Conservation (phyloP, 106 monocot species). For the Triglochin maritima region DNA sequence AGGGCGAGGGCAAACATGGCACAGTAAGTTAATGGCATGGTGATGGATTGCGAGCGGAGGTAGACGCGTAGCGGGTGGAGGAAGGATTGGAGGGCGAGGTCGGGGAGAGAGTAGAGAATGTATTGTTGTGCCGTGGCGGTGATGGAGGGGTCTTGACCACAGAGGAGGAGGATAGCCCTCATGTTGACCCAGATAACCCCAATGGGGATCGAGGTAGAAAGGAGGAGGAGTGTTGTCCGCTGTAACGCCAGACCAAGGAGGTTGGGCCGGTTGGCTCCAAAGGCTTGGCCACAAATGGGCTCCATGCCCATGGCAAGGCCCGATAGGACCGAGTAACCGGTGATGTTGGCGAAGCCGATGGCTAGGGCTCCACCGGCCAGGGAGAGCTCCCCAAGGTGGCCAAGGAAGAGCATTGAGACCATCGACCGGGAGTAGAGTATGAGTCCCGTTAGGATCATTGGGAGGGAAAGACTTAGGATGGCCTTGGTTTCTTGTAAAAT, state of each 20-base stretch:
- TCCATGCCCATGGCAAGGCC: constrained; percentile 97
- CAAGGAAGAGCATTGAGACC: constrained; percentile 90
- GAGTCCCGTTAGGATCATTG: constrained; percentile 76
- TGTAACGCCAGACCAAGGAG: constrained; percentile 6
- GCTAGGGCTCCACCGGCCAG: constrained; percentile 91
- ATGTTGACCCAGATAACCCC: constrained; percentile 6
- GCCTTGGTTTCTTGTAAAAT: constrained; percentile 7
- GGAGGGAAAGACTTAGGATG: constrained; percentile 37
- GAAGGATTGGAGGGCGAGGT: constrained; percentile 4
- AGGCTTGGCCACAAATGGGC: constrained; percentile 94
- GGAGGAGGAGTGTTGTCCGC: constrained; percentile 3
- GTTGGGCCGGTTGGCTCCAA: constrained; percentile 20
- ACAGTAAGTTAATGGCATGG: constrained; percentile 4
- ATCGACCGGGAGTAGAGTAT: constrained; percentile 84
- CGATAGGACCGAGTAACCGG: constrained; percentile 88
- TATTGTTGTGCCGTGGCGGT: neutral
- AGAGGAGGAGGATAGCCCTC: neutral
- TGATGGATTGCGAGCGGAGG: constrained; percentile 10
- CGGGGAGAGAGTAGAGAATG: constrained; percentile 4
- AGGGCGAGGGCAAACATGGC: constrained; percentile 1
- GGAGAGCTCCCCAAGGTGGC: constrained; percentile 53
- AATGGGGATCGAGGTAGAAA: constrained; percentile 3
- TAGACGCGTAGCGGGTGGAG: constrained; percentile 11
- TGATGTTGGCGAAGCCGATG: constrained; percentile 95
- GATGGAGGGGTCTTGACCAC: constrained; percentile 1